These are phyloP conservation scores for Cadophora sp. DNA, from an alignment of 2,329 filamentous ascomycete genomes.

Conservation along the genomic window DNA sequence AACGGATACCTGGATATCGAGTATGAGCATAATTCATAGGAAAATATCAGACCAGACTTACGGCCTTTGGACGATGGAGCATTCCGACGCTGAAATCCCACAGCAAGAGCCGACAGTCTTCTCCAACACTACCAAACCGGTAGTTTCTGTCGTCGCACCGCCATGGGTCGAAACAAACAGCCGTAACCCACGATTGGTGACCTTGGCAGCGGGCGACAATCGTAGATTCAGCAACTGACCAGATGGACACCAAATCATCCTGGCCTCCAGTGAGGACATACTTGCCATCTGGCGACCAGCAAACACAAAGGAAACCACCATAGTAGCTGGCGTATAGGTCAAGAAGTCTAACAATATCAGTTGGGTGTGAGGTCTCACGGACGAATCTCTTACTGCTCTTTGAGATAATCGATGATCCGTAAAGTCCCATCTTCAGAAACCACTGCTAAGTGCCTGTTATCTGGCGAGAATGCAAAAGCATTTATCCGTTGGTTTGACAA, in stretches of 20 bases:
- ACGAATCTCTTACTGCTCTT: constrained; percentile 74
- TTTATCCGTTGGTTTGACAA: constrained; percentile 90
- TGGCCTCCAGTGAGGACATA: constrained; percentile 96
- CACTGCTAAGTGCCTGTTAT: constrained; percentile 84
- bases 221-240: constrained; percentile 83
- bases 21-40: constrained; percentile 34
- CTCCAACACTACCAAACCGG: constrained; percentile 93
- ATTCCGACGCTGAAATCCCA: constrained; percentile 99
- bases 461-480: constrained; percentile 89
- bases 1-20: constrained; percentile 54
- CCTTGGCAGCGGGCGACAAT: constrained; percentile 93
- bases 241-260: constrained; percentile 95
- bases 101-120: constrained; percentile 86
- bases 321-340: constrained; percentile 93
- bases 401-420: constrained; percentile 88
- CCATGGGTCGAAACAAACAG: constrained; percentile 96
- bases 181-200: constrained; percentile 94
- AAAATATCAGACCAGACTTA: constrained; percentile 53
- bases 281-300: constrained; percentile 96
- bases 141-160: constrained; percentile 95
- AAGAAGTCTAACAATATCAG: constrained; percentile 65
- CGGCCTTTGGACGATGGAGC: constrained; percentile 88
- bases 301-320: constrained; percentile 89
- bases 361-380: not conserved
- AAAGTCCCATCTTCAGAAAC: constrained; percentile 92